These are phyloP conservation scores for Termitomyces sp. DNA, from an alignment of 768 basidiomycete genomes.

Conservation along the genomic window DNA sequence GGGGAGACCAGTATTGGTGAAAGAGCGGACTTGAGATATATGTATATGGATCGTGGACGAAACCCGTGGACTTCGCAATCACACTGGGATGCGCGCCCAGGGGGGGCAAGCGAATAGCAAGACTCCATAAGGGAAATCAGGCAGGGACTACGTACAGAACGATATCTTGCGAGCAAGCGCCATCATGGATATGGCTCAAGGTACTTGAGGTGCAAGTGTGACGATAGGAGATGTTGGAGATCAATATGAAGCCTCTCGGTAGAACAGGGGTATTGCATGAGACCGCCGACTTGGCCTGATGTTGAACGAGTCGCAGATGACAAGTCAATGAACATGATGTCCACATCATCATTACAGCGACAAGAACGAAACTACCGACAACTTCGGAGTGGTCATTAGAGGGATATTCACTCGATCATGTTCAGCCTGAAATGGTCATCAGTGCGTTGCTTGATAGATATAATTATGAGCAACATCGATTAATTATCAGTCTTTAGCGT, in stretches of 20 bases:
- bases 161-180: neutral
- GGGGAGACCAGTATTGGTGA: neutral
- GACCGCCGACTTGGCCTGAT: no score
- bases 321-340: no score
- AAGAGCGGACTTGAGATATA: neutral
- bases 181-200: neutral
- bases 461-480: neutral
- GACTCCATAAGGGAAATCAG: neutral
- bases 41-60: neutral
- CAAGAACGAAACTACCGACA: neutral
- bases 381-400: neutral
- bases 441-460: neutral
- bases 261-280: no score
- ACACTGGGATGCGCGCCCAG: neutral
- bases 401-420: neutral
- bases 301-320: no score
- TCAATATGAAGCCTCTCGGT: neutral
- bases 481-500: neutral
- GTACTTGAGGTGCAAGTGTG: neutral
- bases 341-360: no score
- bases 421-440: neutral
- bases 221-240: neutral
- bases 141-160: neutral
- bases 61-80: neutral
- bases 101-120: neutral